phyloP scores from a whole-genome alignment of 2,329 filamentous ascomycete genomes.

The Zopfia rhizophila region DNA sequence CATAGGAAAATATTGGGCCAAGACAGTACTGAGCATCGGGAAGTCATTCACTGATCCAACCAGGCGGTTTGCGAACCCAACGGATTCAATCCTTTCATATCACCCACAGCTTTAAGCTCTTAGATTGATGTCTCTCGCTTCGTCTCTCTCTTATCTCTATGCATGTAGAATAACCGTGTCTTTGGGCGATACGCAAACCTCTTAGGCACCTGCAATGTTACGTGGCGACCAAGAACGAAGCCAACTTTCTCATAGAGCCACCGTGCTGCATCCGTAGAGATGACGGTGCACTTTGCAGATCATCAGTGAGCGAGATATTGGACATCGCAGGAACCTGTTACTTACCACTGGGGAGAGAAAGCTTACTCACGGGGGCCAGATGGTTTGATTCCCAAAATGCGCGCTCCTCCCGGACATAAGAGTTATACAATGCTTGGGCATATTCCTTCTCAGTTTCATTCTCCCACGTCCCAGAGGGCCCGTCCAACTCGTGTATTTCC shows the following conservation, averaged over 20 bases:
- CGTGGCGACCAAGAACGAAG: constrained; percentile 6
- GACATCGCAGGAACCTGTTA: not conserved
- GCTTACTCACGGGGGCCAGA: constrained; percentile 16
- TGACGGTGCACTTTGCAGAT: constrained; percentile 1
- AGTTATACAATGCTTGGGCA: constrained; percentile 10
- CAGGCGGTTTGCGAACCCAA: too few species aligned
- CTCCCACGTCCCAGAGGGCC: constrained; percentile 16
- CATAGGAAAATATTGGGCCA: too few species aligned
- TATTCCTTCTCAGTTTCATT: constrained; percentile 14
- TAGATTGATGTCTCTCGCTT: too few species aligned
- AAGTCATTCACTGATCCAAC: too few species aligned
- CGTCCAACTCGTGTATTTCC: constrained; percentile 7
- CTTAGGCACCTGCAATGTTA: constrained; percentile 3
- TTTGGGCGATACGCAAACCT: constrained; percentile 7
- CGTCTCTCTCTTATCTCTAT: constrained; percentile 7
- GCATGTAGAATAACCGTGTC: constrained; percentile 7
- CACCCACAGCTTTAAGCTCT: too few species aligned
- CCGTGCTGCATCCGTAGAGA: constrained; percentile 6
- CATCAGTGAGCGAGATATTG: not conserved
- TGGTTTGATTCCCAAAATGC: constrained; percentile 3
- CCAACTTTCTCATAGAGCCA: constrained; percentile 17
- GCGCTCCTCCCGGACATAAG: constrained; percentile 4
- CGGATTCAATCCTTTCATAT: too few species aligned
- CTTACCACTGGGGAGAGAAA: constrained; percentile 5
- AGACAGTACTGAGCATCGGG: too few species aligned